A percentile compares a stretch with the other conserved stretches of the same genome.
These are phyloP conservation scores for Ascochyta fabae DNA, from an alignment of 2,329 filamentous ascomycete genomes.

Conservation along the genomic window DNA sequence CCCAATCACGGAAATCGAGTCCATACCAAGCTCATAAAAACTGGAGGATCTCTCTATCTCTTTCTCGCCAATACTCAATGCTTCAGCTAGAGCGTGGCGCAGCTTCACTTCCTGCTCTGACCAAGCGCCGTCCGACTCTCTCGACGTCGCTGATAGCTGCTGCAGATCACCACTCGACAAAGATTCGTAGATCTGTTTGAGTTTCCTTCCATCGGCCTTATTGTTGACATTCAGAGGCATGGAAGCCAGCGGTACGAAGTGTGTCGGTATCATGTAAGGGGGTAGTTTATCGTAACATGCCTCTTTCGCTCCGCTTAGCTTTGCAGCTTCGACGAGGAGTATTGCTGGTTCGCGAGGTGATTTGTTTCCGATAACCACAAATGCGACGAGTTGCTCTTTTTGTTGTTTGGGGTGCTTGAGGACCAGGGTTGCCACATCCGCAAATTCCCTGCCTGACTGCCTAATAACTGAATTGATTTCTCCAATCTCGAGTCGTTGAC, in stretches of 20 bases:
- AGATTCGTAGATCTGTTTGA: constrained; percentile 70
- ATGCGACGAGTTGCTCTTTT: constrained; percentile 85
- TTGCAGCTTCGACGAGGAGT: constrained; percentile 24
- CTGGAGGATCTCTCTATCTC: constrained; percentile 65
- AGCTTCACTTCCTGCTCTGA: constrained; percentile 56
- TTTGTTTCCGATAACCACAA: constrained; percentile 55
- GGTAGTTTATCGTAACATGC: constrained; percentile 76
- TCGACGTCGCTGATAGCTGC: constrained; percentile 49
- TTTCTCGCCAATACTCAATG: constrained; percentile 55
- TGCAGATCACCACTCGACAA: constrained; percentile 69
- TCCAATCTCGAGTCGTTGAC: constrained; percentile 85
- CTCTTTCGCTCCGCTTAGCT: constrained; percentile 43
- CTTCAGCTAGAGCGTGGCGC: constrained; percentile 60
- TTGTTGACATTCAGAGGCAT: constrained; percentile 89
- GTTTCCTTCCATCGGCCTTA: constrained; percentile 77
- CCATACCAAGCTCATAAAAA: constrained; percentile 85
- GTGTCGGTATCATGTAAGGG: constrained; percentile 89
- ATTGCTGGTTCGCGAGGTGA: constrained; percentile 28
- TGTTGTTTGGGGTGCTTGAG: constrained; percentile 72
- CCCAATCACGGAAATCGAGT: constrained; percentile 82
- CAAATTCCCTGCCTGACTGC: constrained; percentile 61
- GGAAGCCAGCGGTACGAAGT: constrained; percentile 72
- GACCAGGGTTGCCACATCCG: constrained; percentile 79
- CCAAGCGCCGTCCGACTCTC: constrained; percentile 28
- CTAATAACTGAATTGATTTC: constrained; percentile 89